phyloP scores from a whole-genome alignment of 371 early-diverging fungal species.

The Haplosporangium sp. region DNA sequence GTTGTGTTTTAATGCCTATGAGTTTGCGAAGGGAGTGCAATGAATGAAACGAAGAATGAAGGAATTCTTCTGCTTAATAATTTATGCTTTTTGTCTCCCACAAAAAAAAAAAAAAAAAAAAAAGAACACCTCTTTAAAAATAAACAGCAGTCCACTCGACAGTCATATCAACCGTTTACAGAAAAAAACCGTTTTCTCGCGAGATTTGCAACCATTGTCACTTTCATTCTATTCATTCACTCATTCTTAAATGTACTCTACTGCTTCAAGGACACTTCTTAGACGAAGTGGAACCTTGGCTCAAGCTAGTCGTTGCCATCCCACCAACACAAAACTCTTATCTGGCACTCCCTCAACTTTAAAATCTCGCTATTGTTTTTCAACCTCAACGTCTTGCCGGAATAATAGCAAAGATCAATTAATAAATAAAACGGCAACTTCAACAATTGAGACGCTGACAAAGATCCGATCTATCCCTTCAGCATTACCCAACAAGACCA shows the following conservation, averaged over 20 bases:
- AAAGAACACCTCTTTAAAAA: background rate
- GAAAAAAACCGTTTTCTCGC: background rate
- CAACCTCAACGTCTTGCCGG: background rate
- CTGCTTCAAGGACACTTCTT: conserved; percentile 12
- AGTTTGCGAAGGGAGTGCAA: background rate
- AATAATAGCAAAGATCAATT: too few species aligned
- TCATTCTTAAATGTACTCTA: conserved; percentile 11
- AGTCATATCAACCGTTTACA: background rate
- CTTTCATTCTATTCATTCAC: background rate
- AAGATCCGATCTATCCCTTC: conserved; percentile 30
- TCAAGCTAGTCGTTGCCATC: background rate
- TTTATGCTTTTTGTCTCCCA: background rate
- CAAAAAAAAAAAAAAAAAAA: background rate
- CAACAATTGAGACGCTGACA: background rate
- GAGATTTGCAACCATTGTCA: too few species aligned
- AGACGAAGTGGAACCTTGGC: background rate
- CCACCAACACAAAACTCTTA: background rate
- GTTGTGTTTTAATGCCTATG: background rate
- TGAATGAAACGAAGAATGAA: background rate
- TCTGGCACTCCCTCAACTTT: background rate
- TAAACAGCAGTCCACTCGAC: conserved; percentile 6
- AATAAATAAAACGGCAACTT: background rate
- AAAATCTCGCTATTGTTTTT: background rate
- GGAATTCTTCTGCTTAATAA: background rate
- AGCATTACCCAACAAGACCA: conserved; percentile 48